These are phyloP conservation scores for Cystofilobasidium capitatum DNA, from an alignment of 768 basidiomycete genomes.

Conservation along the genomic window DNA sequence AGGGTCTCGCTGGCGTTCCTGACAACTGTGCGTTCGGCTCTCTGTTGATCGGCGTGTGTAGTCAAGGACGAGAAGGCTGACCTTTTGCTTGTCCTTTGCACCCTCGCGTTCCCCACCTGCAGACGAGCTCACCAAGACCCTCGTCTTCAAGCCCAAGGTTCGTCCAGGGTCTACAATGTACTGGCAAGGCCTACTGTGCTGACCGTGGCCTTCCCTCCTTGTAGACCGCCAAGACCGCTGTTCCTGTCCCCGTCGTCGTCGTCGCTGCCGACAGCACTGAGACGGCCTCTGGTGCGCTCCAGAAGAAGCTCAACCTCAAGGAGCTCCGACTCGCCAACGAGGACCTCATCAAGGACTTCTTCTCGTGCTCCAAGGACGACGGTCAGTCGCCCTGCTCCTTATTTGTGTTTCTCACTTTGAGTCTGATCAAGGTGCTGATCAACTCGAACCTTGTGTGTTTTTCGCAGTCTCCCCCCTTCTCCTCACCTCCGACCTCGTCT, in stretches of 20 bases:
- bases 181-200: no score
- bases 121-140: conserved; percentile 64
- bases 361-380: conserved; percentile 73
- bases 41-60: background rate
- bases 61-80: background rate
- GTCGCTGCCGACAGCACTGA: conserved; percentile 79
- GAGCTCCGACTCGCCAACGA: conserved; percentile 76
- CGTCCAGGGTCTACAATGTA: no score
- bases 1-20: conserved; percentile 42
- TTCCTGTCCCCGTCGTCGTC: conserved; percentile 73
- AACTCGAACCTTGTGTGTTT: background rate
- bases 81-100: background rate
- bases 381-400: conserved; percentile 56
- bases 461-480: conserved; percentile 67
- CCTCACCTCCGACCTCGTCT: conserved; percentile 56
- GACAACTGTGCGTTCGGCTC: conserved; percentile 35
- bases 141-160: conserved; percentile 84
- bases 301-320: conserved; percentile 61
- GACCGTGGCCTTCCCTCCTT: no score
- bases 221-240: conserved; percentile 73
- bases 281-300: conserved; percentile 64
- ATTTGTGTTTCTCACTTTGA: background rate
- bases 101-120: background rate
- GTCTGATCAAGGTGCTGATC: background rate
- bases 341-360: conserved; percentile 77